Conservation (phyloP, 257 asterid species). For the Solanum sitiens region DNA sequence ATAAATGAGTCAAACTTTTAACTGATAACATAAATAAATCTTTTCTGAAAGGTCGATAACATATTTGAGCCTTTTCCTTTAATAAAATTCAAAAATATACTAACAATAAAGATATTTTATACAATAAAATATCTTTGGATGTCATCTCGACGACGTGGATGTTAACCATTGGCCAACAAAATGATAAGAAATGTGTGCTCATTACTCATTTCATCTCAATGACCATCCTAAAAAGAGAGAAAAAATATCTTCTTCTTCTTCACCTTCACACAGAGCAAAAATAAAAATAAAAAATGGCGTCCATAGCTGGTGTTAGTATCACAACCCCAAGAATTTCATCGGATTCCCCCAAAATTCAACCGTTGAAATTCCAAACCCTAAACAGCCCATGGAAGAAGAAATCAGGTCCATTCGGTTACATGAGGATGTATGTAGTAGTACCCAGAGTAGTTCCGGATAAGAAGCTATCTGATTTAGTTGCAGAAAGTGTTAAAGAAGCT, state of each 20-base stretch:
- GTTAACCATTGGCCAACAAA: not conserved
- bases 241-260: not conserved
- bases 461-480: slow-evolving; percentile 55
- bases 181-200: not conserved
- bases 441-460: slow-evolving; percentile 47
- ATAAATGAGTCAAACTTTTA: no score
- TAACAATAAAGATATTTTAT: no score
- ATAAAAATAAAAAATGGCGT: slow-evolving; percentile 27
- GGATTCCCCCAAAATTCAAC: slow-evolving; percentile 11
- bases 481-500: slow-evolving; percentile 76
- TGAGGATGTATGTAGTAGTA: not conserved
- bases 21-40: no score
- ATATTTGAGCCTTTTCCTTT: no score
- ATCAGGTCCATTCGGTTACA: slow-evolving; percentile 20
- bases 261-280: not conserved
- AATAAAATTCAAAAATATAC: no score
- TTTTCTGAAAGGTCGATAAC: no score
- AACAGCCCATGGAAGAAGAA: slow-evolving; percentile 5
- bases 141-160: not conserved
- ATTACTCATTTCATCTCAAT: not conserved
- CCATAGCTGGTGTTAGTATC: slow-evolving; percentile 49
- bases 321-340: slow-evolving; percentile 23
- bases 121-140: not conserved
- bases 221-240: not conserved
- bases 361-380: slow-evolving; percentile 5